phyloP scores from a whole-genome alignment of 192 early-diverging fungal species.

The Irineochytrium annulatum region DNA sequence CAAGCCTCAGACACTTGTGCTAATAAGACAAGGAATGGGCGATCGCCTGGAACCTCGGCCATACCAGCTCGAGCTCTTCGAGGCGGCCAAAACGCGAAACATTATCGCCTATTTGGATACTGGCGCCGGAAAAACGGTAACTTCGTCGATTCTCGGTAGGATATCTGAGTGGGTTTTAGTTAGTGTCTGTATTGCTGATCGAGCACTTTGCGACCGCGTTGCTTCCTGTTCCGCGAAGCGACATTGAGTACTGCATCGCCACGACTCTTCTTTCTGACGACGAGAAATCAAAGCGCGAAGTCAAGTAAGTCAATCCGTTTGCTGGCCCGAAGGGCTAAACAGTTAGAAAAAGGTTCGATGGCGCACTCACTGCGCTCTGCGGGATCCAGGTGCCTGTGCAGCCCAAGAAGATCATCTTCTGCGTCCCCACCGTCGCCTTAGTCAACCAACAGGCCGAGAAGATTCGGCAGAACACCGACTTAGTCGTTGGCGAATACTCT shows the following conservation, averaged over 20 bases:
- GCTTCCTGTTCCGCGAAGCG: too few relatives aligned
- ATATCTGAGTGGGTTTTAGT: conserved; percentile 34
- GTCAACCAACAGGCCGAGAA: conserved; percentile 81
- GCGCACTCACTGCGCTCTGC: too few relatives aligned
- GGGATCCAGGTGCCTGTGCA: too few relatives aligned
- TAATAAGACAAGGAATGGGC: conserved; percentile 14
- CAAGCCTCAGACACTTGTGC: conserved; percentile 1
- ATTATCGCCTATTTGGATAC: conserved; percentile 90
- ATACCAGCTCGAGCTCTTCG: conserved; percentile 78
- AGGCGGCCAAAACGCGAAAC: conserved; percentile 65
- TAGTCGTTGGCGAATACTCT: conserved; percentile 64
- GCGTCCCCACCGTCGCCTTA: conserved; percentile 81
- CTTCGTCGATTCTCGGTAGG: neutral
- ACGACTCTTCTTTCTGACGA: too few relatives aligned
- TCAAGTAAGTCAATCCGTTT: too few relatives aligned
- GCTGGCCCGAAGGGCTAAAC: too few relatives aligned
- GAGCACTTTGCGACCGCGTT: conserved; percentile 68
- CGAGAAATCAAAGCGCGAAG: too few relatives aligned
- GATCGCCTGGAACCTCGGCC: conserved; percentile 58
- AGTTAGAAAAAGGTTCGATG: too few relatives aligned
- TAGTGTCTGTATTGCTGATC: conserved; percentile 84
- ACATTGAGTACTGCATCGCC: too few relatives aligned
- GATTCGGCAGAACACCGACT: conserved; percentile 63
- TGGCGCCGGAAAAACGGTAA: conserved; percentile 69
- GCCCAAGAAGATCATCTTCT: conserved; percentile 53